Conservation (phyloP, 352 stramenopile genomes). For the Globisporangium iwayamae region DNA sequence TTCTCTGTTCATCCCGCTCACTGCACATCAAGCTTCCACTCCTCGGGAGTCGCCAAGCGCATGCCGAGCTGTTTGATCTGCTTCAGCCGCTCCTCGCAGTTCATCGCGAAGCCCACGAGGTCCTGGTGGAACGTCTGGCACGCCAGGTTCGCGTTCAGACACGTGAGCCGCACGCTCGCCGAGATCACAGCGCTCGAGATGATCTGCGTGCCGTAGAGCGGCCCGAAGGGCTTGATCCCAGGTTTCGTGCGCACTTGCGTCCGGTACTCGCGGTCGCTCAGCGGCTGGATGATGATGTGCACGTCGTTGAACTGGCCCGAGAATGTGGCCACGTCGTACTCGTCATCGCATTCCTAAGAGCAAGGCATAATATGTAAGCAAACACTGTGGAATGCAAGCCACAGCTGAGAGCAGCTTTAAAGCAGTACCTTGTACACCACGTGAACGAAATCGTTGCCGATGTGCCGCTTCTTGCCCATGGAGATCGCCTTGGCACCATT, state of each 20-base stretch:
- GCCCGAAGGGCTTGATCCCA: slow-evolving; percentile 69
- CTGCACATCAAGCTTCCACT: slow-evolving; percentile 41
- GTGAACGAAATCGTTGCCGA: slow-evolving; percentile 88
- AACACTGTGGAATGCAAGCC: neutral
- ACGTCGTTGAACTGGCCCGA: slow-evolving; percentile 86
- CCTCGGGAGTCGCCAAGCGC: slow-evolving; percentile 43
- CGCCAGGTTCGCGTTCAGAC: slow-evolving; percentile 79
- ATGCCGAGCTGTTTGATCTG: slow-evolving; percentile 84
- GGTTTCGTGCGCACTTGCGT: slow-evolving; percentile 70
- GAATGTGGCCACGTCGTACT: slow-evolving; percentile 73
- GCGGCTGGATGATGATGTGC: slow-evolving; percentile 81
- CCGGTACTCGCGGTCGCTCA: slow-evolving; percentile 74
- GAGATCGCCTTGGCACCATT: slow-evolving; percentile 6
- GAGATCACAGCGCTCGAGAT: slow-evolving; percentile 59
- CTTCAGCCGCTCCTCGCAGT: slow-evolving; percentile 81
- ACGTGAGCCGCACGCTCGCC: slow-evolving; percentile 67
- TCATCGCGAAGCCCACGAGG: slow-evolving; percentile 71
- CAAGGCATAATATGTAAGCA: neutral
- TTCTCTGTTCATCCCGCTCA: neutral
- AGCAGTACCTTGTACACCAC: slow-evolving; percentile 73
- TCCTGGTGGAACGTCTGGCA: slow-evolving; percentile 84
- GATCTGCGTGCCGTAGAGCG: slow-evolving; percentile 72
- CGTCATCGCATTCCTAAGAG: slow-evolving; percentile 66
- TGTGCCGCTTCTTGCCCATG: slow-evolving; percentile 87
- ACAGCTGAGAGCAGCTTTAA: neutral